phyloP scores from a whole-genome alignment of 2,329 filamentous ascomycete genomes.

The Venturia carpophila region DNA sequence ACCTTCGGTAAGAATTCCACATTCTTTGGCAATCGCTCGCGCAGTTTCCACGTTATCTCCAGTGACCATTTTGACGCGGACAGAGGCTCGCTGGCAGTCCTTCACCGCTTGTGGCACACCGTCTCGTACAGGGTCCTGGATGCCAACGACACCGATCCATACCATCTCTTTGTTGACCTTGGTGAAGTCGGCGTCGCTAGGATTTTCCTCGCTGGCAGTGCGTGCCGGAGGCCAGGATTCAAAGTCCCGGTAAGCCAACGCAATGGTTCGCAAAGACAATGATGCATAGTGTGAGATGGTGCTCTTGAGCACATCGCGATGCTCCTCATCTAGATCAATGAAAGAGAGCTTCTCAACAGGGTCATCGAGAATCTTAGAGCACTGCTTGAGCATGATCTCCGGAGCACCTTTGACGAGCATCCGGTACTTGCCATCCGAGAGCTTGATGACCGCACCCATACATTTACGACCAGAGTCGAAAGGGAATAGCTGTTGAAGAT shows the following conservation, averaged over 20 bases:
- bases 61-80: constrained; percentile 78
- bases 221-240: constrained; percentile 69
- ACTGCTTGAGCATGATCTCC: constrained; percentile 43
- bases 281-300: constrained; percentile 73
- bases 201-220: constrained; percentile 48
- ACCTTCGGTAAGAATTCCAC: constrained; percentile 61
- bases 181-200: constrained; percentile 56
- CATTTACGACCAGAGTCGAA: constrained; percentile 63
- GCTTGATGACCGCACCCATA: constrained; percentile 57
- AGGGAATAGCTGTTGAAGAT: constrained; percentile 48
- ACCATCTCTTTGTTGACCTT: constrained; percentile 64
- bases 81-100: constrained; percentile 66
- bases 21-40: constrained; percentile 69
- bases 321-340: constrained; percentile 47
- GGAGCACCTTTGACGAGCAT: constrained; percentile 48
- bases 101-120: constrained; percentile 67
- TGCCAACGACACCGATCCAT: constrained; percentile 67
- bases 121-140: constrained; percentile 69
- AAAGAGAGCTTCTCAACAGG: constrained; percentile 51
- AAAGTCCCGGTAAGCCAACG: constrained; percentile 76
- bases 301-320: constrained; percentile 51
- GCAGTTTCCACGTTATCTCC: constrained; percentile 76
- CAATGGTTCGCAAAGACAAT: constrained; percentile 76
- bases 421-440: constrained; percentile 48
- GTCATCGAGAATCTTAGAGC: constrained; percentile 48